Evolutionary conservation across 2,329 filamentous ascomycete genomes (phyloP), one percentile per base, ranked within the genome.

Genomic region (Penicillium sp.): DNA sequence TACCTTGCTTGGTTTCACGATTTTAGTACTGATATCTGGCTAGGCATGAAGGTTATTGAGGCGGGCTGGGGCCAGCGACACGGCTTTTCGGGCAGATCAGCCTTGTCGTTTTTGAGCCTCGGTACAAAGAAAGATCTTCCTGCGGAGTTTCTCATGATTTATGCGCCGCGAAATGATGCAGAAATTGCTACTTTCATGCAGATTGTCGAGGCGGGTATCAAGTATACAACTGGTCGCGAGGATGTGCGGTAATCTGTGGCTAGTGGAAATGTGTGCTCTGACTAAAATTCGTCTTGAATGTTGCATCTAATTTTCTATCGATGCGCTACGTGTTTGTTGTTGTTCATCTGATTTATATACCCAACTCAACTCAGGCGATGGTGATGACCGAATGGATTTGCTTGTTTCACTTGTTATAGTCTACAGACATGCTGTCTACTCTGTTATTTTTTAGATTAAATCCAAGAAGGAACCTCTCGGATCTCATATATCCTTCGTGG

Each of bases 31-130:
- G 27, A 53, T 22, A 46, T 16, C 19, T 16, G n/a, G 1, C 14
- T 24, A 72, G 70, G 70, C 51, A 85, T 81, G 65, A 81, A 87
- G 56, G 82, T 95, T 24, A 76, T 96, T 19, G 82, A 86, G 59
- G 86, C 85, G 58, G 90, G 90, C 2, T 96, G 91, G 91, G 91
- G 89, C 1, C 87, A 96, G 75, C 70, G 83, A 27, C 84, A 86
- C 73, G 81, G 81, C 3, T 67, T 77, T 22, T 70, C 71, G 3
- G 73, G 74, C n/a, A 68, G 89, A 3, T 84, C 84, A 64, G 86
- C 85, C n/a, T 83, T 86, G 14, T 85, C 83, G 75, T 91, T 92
- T 69, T 41, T 70, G n/a, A 60, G 55, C 8, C 44, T 66, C 13
- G 64, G 66, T 2, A 59, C 51, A 2, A 24, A 49, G 10, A 50